Base-by-base conservation (phyloP, 2,329 filamentous ascomycete species). In the Xylariaceae sp. region DNA sequence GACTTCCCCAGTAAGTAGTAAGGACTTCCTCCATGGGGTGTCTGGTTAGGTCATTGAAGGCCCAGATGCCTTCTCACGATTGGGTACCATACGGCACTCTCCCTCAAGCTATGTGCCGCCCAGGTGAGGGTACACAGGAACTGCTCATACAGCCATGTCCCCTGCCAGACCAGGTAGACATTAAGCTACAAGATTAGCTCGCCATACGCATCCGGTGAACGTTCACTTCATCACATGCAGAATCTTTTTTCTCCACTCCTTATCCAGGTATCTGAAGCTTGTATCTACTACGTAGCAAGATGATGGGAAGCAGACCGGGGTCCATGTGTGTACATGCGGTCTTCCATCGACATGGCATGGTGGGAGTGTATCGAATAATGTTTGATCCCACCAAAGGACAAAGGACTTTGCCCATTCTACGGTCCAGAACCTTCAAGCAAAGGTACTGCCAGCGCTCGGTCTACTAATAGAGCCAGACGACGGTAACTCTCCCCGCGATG, bases 101-200 rank as follows among this genome's bases (percentile, higher is more conserved):
- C n/a, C n/a, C n/a, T 9, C 9, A 26, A 26, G 23, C 23, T 26
- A 4, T 26, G 23, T 26, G 23, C 23, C 23, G 23, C 23, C 23
- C 9, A 26, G 23, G 23, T 9, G 23, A 26, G 9, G 23, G 23
- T n/a, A 26, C 23, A 26, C 4, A 26, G 23, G 23, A 26, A 26
- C 23, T 26, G 9, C 23, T 4, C n/a, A n/a, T n/a, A n/a, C n/a
- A n/a, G n/a, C 10, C 18, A 18, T 44, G 44, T 54, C 51, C 56
- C 56, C 55, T 58, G 32, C 56, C 29, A 55, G 47, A 45, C 44
- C 21, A 52, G 23, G 44, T 47, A 9, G 32, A 7, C 32, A 10
- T 37, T 37, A 37, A 14, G 5, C 5, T 37, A 14, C 26, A 29
- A 5, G 14, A 12, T 37, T 14, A 37, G 6, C 14, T 16, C 32